Base-by-base conservation (phyloP, 2,329 filamentous ascomycete genomes). In the Botrytis medusae region DNA sequence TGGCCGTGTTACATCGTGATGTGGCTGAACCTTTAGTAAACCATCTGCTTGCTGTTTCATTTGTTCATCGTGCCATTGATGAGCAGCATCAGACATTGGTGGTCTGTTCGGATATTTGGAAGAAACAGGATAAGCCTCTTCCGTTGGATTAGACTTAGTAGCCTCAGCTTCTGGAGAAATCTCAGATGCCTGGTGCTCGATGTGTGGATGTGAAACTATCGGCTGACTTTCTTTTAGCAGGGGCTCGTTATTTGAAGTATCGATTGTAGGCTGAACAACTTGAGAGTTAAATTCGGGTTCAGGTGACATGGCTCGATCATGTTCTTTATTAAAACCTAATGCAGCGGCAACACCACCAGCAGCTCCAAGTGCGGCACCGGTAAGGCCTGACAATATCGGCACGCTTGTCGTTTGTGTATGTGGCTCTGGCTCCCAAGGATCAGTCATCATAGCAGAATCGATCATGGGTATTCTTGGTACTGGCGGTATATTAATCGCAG, bases 391-490 rank as follows among this genome's bases (percentile, higher is more conserved):
- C 20, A 72, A 68, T n/a, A 72, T n/a, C 48, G 79, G 77, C 69
- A 78, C 60, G 65, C 77, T 72, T 57, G 75, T 77, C 34, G 73
- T 42, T 61, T 75, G 76, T 10, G 77, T 75, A 46, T 7, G 74
- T 51, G 42, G 75, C 34, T 77, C 76, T 34, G 86, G 81, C 57
- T 83, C 83, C 73, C 89, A 82, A 1, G 87, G 85, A 10, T 91
- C 89, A 0, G 89, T 91, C 86, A 91, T 90, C 77, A 86, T 87
- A 40, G 86, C 84, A 51, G 84, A 86, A 75, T 91, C 88, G 16
- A 90, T 85, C 88, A 90, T 91, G 32, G 76, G 77, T 14, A 84
- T 80, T 79, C 81, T 86, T 22, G 87, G 85, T 75, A 89, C 74
- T 42, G 82, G 82, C 2, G 89, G 89, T 9, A 85, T 81, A 0